A percentile compares a stretch with the other conserved stretches of the same genome.
These are phyloP conservation scores for Flueggea neowawraea DNA, from an alignment of 441 rosid species.

Conservation along the genomic window DNA sequence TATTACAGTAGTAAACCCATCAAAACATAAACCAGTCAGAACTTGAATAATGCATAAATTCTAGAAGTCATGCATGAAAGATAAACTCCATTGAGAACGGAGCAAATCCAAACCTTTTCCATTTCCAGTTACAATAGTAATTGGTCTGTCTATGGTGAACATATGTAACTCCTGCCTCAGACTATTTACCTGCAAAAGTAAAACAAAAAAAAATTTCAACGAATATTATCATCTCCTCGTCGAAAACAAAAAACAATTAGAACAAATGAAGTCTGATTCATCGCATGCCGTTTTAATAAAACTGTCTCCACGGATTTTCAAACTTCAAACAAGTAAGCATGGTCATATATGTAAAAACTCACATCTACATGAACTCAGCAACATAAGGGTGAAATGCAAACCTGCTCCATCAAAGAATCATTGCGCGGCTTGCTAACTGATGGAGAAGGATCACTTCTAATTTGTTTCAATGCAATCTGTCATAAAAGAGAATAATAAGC, in stretches of 20 bases:
- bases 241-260: background rate
- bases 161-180: slow-evolving; percentile 65
- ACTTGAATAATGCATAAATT: background rate
- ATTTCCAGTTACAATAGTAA: slow-evolving; percentile 67
- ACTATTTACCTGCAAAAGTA: slow-evolving; percentile 58
- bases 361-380: background rate
- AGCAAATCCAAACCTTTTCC: slow-evolving; percentile 52
- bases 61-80: background rate
- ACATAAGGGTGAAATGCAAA: slow-evolving; percentile 17
- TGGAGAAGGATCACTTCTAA: slow-evolving; percentile 38
- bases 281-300: too few species aligned
- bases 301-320: background rate
- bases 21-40: background rate
- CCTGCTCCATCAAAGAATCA: slow-evolving; percentile 66
- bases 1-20: background rate
- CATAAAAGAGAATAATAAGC: background rate
- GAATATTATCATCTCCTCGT: background rate
- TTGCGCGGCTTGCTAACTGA: slow-evolving; percentile 39
- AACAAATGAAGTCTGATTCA: background rate
- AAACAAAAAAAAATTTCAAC: slow-evolving; percentile 3
- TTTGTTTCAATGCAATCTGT: slow-evolving; percentile 46
- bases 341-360: background rate
- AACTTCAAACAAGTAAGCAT: background rate
- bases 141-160: slow-evolving; percentile 53
- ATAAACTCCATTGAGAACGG: slow-evolving; percentile 7